Evolutionary conservation across 192 early-diverging fungal species (phyloP).

Genomic region (Rhizophlyctis rosea): DNA sequence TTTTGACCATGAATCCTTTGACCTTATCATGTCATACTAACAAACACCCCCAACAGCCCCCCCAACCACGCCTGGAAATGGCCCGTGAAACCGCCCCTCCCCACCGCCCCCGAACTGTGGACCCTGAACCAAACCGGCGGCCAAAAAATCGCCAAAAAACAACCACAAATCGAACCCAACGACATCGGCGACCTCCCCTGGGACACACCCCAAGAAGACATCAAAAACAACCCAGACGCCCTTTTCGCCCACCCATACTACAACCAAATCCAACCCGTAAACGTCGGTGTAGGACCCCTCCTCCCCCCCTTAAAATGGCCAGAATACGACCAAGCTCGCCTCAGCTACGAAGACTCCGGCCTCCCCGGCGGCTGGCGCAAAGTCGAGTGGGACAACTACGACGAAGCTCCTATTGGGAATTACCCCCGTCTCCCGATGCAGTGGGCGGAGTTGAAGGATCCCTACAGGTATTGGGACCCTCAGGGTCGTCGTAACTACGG

Average conservation of each 20-base stretch:
- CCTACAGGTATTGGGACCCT: slow-evolving; percentile 55
- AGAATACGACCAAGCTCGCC: slow-evolving; percentile 46
- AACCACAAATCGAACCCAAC: too few relatives aligned
- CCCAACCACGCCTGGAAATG: too few relatives aligned
- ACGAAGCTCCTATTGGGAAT: slow-evolving; percentile 42
- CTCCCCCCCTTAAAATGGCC: slow-evolving; percentile 41
- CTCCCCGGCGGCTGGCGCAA: slow-evolving; percentile 28
- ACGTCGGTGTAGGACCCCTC: slow-evolving; percentile 39
- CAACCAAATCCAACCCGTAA: slow-evolving; percentile 36
- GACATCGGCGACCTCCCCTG: too few relatives aligned
- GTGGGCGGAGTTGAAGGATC: slow-evolving; percentile 44
- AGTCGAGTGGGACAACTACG: slow-evolving; percentile 35
- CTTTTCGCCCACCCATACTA: slow-evolving; percentile 42
- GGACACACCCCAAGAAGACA: not conserved
- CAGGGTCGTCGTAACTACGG: slow-evolving; percentile 54
- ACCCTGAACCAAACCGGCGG: not conserved
- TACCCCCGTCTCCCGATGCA: slow-evolving; percentile 47
- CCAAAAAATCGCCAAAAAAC: too few relatives aligned
- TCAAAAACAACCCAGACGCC: slow-evolving; percentile 19
- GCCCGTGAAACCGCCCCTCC: too few relatives aligned
- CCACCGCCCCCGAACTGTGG: slow-evolving; percentile 17
- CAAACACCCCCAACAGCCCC: too few relatives aligned
- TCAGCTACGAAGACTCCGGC: slow-evolving; percentile 16
- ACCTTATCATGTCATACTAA: too few relatives aligned
- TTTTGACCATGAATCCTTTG: too few relatives aligned